A percentile compares a stretch with the other conserved stretches of the same genome.
These are phyloP conservation scores for Pythium biforme DNA, from an alignment of 352 stramenopile genomes.

Conservation along the genomic window DNA sequence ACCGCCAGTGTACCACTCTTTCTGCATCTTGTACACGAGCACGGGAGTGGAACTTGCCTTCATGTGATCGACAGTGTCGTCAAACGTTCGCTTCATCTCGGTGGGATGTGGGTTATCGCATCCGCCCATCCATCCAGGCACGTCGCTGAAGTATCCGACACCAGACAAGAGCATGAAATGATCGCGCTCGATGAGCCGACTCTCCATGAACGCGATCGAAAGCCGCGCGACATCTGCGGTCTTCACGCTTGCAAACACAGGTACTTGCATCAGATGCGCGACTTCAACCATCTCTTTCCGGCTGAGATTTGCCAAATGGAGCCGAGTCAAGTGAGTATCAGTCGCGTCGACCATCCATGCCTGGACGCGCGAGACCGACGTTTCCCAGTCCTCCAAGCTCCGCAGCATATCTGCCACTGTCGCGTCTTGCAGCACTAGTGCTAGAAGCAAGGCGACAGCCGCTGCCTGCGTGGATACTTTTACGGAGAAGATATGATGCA, in stretches of 20 bases:
- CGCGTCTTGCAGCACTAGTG: background rate
- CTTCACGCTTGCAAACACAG: conserved; percentile 13
- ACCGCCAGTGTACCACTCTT: conserved; percentile 12
- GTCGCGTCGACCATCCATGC: conserved; percentile 8
- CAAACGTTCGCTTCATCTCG: background rate
- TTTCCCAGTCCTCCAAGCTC: conserved; percentile 11
- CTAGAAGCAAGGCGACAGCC: conserved; percentile 6
- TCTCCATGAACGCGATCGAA: conserved; percentile 21
- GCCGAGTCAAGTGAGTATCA: background rate
- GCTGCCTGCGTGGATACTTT: conserved; percentile 11
- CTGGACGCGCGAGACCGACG: background rate
- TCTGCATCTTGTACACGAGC: conserved; percentile 16
- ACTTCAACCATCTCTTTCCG: conserved; percentile 16
- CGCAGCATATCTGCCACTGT: background rate
- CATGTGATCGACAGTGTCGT: background rate
- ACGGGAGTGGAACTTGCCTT: background rate
- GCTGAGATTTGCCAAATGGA: background rate
- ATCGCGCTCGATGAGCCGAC: conserved; percentile 12
- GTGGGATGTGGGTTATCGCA: no score
- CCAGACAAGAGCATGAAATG: conserved; percentile 16
- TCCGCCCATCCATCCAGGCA: conserved; percentile 7
- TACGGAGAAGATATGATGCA: conserved; percentile 6
- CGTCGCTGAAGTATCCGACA: background rate
- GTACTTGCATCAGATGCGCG: conserved; percentile 15
- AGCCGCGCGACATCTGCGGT: conserved; percentile 16